Conservation (phyloP, 768 basidiomycete genomes). For the Neoboletus subvelutipes region DNA sequence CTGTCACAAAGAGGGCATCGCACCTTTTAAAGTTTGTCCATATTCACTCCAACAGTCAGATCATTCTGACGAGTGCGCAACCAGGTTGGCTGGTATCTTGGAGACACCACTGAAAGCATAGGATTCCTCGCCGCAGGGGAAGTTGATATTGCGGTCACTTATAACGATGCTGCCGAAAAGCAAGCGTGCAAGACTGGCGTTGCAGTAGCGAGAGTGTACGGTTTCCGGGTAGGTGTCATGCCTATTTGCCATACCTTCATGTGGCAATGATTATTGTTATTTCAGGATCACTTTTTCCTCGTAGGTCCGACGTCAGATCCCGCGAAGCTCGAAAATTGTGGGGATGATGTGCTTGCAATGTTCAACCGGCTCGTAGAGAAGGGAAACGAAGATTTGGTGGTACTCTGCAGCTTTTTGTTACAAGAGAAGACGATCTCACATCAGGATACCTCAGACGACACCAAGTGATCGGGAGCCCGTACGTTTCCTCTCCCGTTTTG, state of each 20-base stretch:
- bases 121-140: conserved; percentile 39
- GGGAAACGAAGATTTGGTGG: conserved; percentile 45
- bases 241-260: not conserved
- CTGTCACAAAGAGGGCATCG: conserved; percentile 14
- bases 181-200: conserved; percentile 32
- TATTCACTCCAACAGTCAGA: conserved; percentile 25
- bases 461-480: conserved; percentile 35
- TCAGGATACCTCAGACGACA: conserved; percentile 21
- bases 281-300: conserved; percentile 50
- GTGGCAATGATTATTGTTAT: not conserved
- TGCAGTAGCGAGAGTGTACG: conserved; percentile 40
- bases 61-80: not conserved
- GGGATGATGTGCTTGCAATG: conserved; percentile 35
- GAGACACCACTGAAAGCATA: conserved; percentile 55
- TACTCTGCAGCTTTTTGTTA: conserved; percentile 19
- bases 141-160: conserved; percentile 53
- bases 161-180: conserved; percentile 50
- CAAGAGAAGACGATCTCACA: not conserved
- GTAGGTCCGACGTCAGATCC: conserved; percentile 51
- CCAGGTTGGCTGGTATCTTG: conserved; percentile 57
- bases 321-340: conserved; percentile 38
- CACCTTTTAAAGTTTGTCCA: conserved; percentile 29
- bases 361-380: conserved; percentile 46
- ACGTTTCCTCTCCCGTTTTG: conserved; percentile 55
- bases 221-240: conserved; percentile 41